phyloP scores from a whole-genome alignment of 306 rosid genomes.

The Pyrus betulifolia region DNA sequence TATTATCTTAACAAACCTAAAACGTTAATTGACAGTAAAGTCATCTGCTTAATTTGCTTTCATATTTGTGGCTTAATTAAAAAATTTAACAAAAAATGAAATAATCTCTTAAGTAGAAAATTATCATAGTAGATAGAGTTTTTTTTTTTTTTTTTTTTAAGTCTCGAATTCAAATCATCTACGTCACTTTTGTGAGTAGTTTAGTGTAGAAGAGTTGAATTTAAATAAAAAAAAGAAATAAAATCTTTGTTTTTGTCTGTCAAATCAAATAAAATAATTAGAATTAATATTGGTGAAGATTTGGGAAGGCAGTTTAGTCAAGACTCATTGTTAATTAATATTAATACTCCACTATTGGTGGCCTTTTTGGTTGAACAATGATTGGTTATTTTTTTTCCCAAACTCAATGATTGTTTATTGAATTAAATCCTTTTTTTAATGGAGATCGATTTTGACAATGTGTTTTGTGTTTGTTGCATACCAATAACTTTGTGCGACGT shows the following conservation, averaged over 20 bases:
- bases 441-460: not conserved
- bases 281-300: not conserved
- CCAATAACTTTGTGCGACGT: not conserved
- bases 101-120: too few species aligned
- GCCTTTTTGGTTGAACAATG: not conserved
- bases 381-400: too few species aligned
- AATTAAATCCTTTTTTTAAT: not conserved
- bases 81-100: too few species aligned
- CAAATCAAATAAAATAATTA: not conserved
- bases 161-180: not conserved
- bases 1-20: too few species aligned
- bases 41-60: too few species aligned
- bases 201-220: not conserved
- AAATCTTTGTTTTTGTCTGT: not conserved
- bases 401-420: not conserved
- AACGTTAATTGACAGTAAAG: too few species aligned
- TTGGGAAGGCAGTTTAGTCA: constrained; percentile 5
- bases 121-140: too few species aligned
- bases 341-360: not conserved
- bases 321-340: not conserved
- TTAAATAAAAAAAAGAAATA: not conserved
- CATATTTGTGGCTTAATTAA: too few species aligned
- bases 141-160: too few species aligned
- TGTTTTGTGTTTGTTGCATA: not conserved
- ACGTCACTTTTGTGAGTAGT: not conserved